Evolutionary conservation across 2,329 filamentous ascomycete genomes (phyloP), one percentile per base, ranked within the genome.

Genomic region (Salinomyces thailandicus): DNA sequence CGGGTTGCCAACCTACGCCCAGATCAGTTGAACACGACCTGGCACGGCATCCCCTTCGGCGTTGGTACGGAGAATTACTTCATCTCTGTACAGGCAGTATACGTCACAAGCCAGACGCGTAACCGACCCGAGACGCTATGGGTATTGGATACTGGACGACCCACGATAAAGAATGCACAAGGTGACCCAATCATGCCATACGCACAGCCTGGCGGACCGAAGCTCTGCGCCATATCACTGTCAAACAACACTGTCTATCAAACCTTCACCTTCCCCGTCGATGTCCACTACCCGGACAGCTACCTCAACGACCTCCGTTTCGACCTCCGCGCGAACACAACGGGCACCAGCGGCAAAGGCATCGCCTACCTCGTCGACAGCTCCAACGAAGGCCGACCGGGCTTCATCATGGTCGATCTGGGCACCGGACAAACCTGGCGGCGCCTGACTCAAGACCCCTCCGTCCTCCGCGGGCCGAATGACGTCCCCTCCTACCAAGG

Each of bases 261-360:
- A 31, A 64, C 60, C 0, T 66, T 61, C 46, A 67, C 62, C 1
- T 61, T 68, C 38, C 62, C 64, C 0, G 20, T 57, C 0, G 53
- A 45, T 5, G 63, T 67, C 3, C 61, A 66, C 43, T 67, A 59
- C 41, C 63, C 63, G 2, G 64, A 67, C 45, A 61, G 57, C 18
- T 69, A 66, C 49, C 58, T 68, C 45, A 67, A 67, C 41, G 65
- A 68, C 39, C 37, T 68, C 2, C 62, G 64, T 17, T 67, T 68
- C 49, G 64, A 68, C 44, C 53, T 68, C 20, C 56, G 62, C n/a
- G 31, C 59, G 5, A 59, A 63, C 29, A 47, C 55, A 1, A 59
- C 61, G 2, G 52, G 50, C 13, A 55, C 54, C n/a, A 55, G 53
- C 2, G 62, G 61, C 7, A 38, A 54, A 14, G 62, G 66, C 8